Percentiles rank a stretch among this genome's conserved stretches.
Conservation (phyloP, 164 flowering plant species). For the Piper longum region DNA sequence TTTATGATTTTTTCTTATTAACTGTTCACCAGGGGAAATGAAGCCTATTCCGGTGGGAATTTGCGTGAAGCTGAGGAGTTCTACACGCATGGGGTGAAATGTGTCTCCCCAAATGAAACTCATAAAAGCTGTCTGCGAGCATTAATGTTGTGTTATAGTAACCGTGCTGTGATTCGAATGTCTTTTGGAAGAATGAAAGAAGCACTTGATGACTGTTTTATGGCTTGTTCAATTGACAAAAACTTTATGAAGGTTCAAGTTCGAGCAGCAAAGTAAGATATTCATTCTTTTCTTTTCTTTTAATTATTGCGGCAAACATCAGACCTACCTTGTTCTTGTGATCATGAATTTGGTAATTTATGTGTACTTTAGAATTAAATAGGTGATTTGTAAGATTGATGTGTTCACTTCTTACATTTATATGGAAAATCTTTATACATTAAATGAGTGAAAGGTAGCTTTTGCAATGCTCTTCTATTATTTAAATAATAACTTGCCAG, state of each 20-base stretch:
- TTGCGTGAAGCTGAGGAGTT: slow-evolving; percentile 70
- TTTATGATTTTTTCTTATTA: neutral
- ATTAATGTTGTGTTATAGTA: slow-evolving; percentile 81
- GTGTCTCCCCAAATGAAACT: slow-evolving; percentile 38
- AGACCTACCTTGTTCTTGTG: neutral
- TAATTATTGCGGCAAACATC: neutral
- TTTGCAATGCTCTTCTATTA: too few relatives aligned
- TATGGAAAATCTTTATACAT: too few relatives aligned
- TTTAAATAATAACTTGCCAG: too few relatives aligned
- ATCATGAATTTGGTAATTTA: too few relatives aligned
- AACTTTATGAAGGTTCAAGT: slow-evolving; percentile 55
- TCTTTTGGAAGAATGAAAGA: slow-evolving; percentile 67
- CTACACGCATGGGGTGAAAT: slow-evolving; percentile 66
- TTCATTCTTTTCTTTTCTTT: neutral
- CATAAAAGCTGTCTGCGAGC: slow-evolving; percentile 50
- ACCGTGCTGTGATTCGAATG: slow-evolving; percentile 89
- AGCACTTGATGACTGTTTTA: slow-evolving; percentile 60
- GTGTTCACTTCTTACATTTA: too few relatives aligned
- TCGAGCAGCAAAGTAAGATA: slow-evolving; percentile 82
- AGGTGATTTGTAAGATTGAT: too few relatives aligned
- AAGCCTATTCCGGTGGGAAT: slow-evolving; percentile 67
- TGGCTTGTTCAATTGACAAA: slow-evolving; percentile 59
- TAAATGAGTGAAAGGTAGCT: too few relatives aligned
- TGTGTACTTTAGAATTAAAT: too few relatives aligned
- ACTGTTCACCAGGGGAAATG: slow-evolving; percentile 59